Evolutionary conservation across 169 alveolate species (phyloP), one percentile per base, ranked within the genome.

Genomic region (Plasmodium berghei): DNA sequence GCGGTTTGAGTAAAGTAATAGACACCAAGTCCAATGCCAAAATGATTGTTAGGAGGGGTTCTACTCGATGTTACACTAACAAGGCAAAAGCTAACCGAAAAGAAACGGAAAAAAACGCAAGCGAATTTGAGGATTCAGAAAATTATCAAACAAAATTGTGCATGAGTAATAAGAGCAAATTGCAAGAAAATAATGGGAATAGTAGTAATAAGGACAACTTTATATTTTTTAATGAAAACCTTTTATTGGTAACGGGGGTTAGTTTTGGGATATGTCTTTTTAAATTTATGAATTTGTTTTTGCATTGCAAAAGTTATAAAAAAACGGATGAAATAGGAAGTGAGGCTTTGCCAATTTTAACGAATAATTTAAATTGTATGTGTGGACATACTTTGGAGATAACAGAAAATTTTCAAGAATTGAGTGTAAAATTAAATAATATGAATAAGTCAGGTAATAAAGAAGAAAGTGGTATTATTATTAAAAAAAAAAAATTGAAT

Each of bases 211-310:
- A 28, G 14, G 28, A 54, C 16, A 75, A 86, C 24, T 86, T 86
- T 26, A 22, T 59, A 28, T 86, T 42, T 86, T 86, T 16, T 49
- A 69, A 69, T 54, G 91, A 86, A 54, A 69, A 86, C 49, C 10
- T 86, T 18, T 71, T 70, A 20, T 14, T 86, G 40, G 42, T 69
- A 56, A 86, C 91, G 12, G 91, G 91, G n/a, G 49, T 86, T 18
- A 61, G 87, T 18, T 86, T 86, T 86, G 91, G 91, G 9, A 42
- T 86, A 56, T 42, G 75, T 9, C 91, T 86, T 22, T 86, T 86
- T 55, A 86, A 86, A 26, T 86, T 69, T 46, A 45, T 70, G 26
- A 69, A 86, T 69, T 86, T 86, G 40, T 12, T 69, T 14, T 49
- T 48, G 16, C 59, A 66, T 45, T 40, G 67, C 67, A 22, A 12